phyloP scores from a whole-genome alignment of 2,329 filamentous ascomycete genomes.

The Penicillium capsulatum region DNA sequence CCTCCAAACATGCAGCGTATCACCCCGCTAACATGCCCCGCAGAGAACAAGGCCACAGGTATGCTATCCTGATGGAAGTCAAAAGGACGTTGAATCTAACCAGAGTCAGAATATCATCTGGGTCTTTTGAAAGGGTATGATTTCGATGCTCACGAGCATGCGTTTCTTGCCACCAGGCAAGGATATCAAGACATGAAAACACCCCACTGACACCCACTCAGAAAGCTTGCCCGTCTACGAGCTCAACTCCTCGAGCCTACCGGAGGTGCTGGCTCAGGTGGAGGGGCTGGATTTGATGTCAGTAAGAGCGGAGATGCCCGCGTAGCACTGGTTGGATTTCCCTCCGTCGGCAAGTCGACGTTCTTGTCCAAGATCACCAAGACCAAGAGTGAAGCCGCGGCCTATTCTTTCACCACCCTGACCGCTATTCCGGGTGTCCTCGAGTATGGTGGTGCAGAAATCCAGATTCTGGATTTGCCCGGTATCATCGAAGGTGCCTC shows the following conservation, averaged over 20 bases:
- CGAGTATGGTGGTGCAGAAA: constrained; percentile 96
- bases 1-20: constrained; percentile 11
- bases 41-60: constrained; percentile 99
- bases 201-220: constrained; percentile 40
- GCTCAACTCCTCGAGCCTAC: constrained; percentile 91
- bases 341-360: constrained; percentile 96
- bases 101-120: constrained; percentile 80
- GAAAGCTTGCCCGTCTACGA: constrained; percentile 90
- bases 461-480: constrained; percentile 93
- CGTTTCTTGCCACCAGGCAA: background rate
- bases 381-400: constrained; percentile 91
- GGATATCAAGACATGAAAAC: background rate
- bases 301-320: constrained; percentile 94
- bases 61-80: constrained; percentile 37
- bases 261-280: constrained; percentile 70
- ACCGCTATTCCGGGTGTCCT: constrained; percentile 96
- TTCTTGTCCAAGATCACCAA: constrained; percentile 99
- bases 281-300: constrained; percentile 80
- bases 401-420: constrained; percentile 95
- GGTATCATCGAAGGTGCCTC: constrained; percentile 97
- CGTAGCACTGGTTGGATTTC: constrained; percentile 97
- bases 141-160: background rate
- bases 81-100: background rate
- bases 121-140: constrained; percentile 88
- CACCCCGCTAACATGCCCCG: constrained; percentile 31